Percentiles rank a stretch among this genome's conserved stretches.
These are phyloP conservation scores for Entomortierella parvispora DNA, from an alignment of 192 early-diverging fungal genomes.

Conservation along the genomic window DNA sequence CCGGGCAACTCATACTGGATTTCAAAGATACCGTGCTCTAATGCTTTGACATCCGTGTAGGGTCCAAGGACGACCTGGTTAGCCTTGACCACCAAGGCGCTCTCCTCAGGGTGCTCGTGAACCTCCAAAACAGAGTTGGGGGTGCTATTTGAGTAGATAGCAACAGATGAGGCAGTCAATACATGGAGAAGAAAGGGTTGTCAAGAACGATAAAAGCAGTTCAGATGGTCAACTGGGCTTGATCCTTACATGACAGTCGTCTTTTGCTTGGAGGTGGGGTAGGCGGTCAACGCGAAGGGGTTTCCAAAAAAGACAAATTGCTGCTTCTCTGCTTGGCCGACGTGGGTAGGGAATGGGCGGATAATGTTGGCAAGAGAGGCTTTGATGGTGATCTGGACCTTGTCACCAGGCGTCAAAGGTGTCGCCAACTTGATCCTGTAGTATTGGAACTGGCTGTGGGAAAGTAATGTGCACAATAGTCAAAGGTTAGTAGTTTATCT, in stretches of 20 bases:
- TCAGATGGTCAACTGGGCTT: not conserved
- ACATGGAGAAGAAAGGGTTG: constrained; percentile 5
- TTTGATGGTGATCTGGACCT: constrained; percentile 69
- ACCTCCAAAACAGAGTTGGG: constrained; percentile 46
- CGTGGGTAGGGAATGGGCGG: constrained; percentile 60
- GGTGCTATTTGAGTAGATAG: constrained; percentile 7
- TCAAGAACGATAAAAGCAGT: not conserved
- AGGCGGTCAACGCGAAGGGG: constrained; percentile 71
- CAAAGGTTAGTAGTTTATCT: too few species aligned
- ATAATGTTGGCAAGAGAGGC: constrained; percentile 55
- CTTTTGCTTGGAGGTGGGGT: constrained; percentile 77
- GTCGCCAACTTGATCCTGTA: constrained; percentile 60
- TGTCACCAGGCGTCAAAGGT: constrained; percentile 65
- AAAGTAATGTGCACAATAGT: too few species aligned
- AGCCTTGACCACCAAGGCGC: constrained; percentile 51
- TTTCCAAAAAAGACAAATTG: constrained; percentile 68
- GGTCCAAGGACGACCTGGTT: constrained; percentile 81
- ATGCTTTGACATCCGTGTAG: constrained; percentile 58
- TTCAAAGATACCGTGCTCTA: constrained; percentile 51
- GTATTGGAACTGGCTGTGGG: constrained; percentile 44
- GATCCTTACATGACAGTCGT: constrained; percentile 79
- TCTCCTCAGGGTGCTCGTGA: constrained; percentile 48
- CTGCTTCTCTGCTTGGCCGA: constrained; percentile 77
- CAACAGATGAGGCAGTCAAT: not conserved
- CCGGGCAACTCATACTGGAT: constrained; percentile 76